These are phyloP conservation scores for sorghum (Sorghum bicolor) DNA, from an alignment of 176 grass and related monocot genomes.

Conservation along the genomic window DNA sequence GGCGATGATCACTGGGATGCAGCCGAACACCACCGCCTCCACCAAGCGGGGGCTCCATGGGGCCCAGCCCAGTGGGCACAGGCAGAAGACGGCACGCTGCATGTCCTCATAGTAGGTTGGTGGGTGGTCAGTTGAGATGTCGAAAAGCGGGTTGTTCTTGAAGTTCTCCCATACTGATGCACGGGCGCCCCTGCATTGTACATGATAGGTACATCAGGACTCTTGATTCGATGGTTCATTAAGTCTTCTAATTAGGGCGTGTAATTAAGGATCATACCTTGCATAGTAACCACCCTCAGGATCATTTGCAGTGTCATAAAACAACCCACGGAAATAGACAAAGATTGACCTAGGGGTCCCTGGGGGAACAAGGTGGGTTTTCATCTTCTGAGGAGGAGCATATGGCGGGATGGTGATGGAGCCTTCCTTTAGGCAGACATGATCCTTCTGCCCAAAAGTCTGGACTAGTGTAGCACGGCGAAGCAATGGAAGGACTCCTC, in stretches of 20 bases:
- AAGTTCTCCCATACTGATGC: conserved; percentile 71
- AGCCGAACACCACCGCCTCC: conserved; percentile 65
- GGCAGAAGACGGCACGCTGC: conserved; percentile 69
- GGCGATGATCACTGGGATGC: conserved; percentile 76
- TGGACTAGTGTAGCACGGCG: conserved; percentile 55
- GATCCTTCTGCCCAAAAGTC: conserved; percentile 71
- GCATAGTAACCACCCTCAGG: conserved; percentile 74
- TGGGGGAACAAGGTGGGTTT: conserved; percentile 55
- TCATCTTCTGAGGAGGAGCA: conserved; percentile 69
- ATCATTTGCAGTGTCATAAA: conserved; percentile 58
- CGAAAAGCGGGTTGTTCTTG: conserved; percentile 73
- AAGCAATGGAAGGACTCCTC: conserved; percentile 66
- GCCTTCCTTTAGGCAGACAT: conserved; percentile 68
- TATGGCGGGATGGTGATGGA: conserved; percentile 73
- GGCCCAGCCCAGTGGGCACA: conserved; percentile 75
- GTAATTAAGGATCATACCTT: conserved; percentile 32
- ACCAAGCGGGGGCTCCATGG: conserved; percentile 73
- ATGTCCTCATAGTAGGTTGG: conserved; percentile 77
- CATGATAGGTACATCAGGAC: conserved; percentile 9
- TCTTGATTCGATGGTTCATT: background rate
- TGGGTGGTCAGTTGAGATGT: conserved; percentile 68
- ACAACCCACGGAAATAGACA: conserved; percentile 65
- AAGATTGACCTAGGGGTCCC: conserved; percentile 65
- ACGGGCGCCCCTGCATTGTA: conserved; percentile 54
- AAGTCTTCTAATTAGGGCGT: background rate